phyloP scores from a whole-genome alignment of 2,329 filamentous ascomycete species.

The Aspergillus fumigatiaffinis region DNA sequence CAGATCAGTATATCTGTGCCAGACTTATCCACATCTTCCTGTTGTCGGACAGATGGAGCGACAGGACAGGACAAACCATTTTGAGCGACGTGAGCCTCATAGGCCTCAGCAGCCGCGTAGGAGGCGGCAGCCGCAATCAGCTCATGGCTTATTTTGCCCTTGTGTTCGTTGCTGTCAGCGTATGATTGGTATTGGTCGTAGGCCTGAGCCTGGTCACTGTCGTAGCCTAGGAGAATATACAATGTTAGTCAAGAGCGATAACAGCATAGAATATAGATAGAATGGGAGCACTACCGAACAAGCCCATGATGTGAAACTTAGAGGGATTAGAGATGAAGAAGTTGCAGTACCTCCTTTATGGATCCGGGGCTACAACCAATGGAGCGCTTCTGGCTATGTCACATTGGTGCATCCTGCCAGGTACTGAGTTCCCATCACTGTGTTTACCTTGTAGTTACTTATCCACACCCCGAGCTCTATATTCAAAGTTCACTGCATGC shows the following conservation, averaged over 20 bases:
- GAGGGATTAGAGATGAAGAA: neutral
- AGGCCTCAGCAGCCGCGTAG: slow-evolving; percentile 76
- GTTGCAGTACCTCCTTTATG: no score
- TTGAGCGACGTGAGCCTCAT: slow-evolving; percentile 67
- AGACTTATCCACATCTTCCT: no score
- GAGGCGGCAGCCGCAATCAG: slow-evolving; percentile 70
- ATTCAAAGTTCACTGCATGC: no score
- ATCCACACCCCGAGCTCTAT: no score
- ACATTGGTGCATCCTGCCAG: no score
- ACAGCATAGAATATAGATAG: neutral
- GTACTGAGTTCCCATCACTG: no score
- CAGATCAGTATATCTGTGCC: neutral
- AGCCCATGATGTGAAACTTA: slow-evolving; percentile 10
- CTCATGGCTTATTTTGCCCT: slow-evolving; percentile 68
- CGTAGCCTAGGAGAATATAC: slow-evolving; percentile 1
- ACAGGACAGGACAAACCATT: slow-evolving; percentile 51
- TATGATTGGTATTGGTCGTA: slow-evolving; percentile 4
- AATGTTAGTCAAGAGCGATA: neutral
- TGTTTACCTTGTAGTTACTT: neutral
- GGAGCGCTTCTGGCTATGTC: neutral
- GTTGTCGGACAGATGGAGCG: neutral
- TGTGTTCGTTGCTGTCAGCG: slow-evolving; percentile 43
- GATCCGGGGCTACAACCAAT: neutral
- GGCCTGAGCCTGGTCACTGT: slow-evolving; percentile 5
- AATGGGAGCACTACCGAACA: slow-evolving; percentile 9